phyloP scores from a whole-genome alignment of 2,329 filamentous ascomycete genomes.

The Fusarium piperis region DNA sequence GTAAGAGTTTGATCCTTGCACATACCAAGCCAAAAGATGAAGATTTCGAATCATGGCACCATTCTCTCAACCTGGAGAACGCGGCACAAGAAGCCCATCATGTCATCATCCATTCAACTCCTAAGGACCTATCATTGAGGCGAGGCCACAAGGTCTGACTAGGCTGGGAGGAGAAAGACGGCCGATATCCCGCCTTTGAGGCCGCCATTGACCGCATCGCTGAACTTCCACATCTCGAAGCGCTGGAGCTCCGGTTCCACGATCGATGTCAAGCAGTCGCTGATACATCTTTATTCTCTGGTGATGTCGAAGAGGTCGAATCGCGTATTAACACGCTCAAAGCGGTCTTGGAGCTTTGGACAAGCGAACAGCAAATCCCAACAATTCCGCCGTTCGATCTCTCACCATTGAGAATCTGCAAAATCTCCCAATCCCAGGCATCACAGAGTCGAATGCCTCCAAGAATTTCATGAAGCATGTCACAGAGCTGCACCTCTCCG shows the following conservation, averaged over 20 bases:
- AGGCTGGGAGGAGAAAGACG: background rate
- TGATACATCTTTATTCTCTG: too few relatives aligned
- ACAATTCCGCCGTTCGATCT: background rate
- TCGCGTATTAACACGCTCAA: background rate
- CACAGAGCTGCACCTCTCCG: background rate
- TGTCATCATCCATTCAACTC: background rate
- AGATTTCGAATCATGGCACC: background rate
- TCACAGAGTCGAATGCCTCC: background rate
- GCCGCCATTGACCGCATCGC: background rate
- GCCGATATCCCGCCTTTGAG: background rate
- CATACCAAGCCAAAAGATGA: background rate
- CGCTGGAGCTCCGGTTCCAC: background rate
- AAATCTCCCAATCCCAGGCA: background rate
- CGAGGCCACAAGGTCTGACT: background rate
- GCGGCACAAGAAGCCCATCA: background rate
- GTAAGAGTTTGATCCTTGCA: background rate
- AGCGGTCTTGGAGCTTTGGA: background rate
- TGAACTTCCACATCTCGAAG: background rate
- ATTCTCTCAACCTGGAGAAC: background rate
- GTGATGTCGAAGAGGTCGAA: background rate
- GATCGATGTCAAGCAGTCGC: background rate
- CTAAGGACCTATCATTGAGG: background rate
- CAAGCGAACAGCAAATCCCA: background rate
- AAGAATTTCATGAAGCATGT: background rate
- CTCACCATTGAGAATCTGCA: constrained; percentile 1